These are phyloP conservation scores for Solanum paucissectum DNA, from an alignment of 257 asterid genomes.

Conservation along the genomic window DNA sequence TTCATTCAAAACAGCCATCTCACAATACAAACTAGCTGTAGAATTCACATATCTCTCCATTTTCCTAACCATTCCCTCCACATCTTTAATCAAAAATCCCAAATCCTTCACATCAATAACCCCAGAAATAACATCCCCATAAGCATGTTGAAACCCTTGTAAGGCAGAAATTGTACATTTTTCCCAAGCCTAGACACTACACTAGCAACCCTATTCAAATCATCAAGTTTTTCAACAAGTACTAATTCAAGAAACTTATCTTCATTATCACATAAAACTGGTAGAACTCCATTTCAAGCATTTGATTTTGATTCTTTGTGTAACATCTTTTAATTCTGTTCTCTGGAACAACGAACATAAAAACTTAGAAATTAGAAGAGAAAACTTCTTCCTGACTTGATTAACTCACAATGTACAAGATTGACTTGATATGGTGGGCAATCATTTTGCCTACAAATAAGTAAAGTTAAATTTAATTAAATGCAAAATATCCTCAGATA, in stretches of 20 bases:
- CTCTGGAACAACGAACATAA: neutral
- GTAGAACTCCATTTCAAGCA: neutral
- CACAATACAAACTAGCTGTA: constrained; percentile 46
- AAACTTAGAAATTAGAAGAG: neutral
- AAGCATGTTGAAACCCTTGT: constrained; percentile 93
- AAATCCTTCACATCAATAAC: constrained; percentile 53
- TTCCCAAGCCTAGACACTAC: constrained; percentile 85
- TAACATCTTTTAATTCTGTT: neutral
- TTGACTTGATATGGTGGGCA: too few relatives aligned
- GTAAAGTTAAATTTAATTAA: too few relatives aligned
- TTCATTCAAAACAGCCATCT: constrained; percentile 70
- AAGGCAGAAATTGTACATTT: constrained; percentile 72
- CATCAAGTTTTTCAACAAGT: constrained; percentile 66
- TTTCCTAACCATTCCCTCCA: constrained; percentile 77
- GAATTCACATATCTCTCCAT: constrained; percentile 65
- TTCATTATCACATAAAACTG: neutral
- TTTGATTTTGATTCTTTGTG: neutral
- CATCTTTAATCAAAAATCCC: constrained; percentile 79
- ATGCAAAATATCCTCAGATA: too few relatives aligned
- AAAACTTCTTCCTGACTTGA: too few relatives aligned
- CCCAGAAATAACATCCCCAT: constrained; percentile 64
- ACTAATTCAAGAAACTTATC: constrained; percentile 52
- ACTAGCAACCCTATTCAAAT: constrained; percentile 61
- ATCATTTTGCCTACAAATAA: neutral
- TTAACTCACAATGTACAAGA: too few relatives aligned